Conservation (phyloP, 495 filamentous ascomycete species). For the Podospora comata region DNA sequence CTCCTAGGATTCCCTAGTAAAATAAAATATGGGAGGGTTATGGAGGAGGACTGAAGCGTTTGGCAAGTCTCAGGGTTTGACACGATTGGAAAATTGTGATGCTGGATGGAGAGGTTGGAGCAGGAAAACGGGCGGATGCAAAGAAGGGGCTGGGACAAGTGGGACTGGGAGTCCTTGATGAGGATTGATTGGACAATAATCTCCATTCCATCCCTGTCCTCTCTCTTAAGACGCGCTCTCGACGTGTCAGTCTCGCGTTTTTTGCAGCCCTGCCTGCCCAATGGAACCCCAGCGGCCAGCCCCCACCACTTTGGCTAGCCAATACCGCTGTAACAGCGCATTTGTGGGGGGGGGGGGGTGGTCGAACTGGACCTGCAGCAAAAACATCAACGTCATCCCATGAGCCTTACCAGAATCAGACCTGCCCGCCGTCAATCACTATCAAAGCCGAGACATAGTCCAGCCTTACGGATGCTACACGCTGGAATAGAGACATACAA, state of each 20-base stretch:
- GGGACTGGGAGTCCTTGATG: no score
- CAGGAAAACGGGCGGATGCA: conserved; percentile 14
- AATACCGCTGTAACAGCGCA: conserved; percentile 5
- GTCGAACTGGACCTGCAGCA: background rate
- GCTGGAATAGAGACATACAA: background rate
- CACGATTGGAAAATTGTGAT: background rate
- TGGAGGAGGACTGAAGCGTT: background rate
- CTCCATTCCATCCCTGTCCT: background rate
- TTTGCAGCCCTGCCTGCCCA: background rate
- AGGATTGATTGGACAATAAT: background rate
- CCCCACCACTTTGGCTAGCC: background rate
- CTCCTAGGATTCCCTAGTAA: conserved; percentile 16
- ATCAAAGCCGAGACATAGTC: background rate
- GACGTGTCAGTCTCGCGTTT: background rate
- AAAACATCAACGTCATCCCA: conserved; percentile 9
- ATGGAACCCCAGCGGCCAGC: background rate
- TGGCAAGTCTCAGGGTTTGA: conserved; percentile 1
- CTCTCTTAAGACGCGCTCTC: background rate
- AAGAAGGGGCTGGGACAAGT: conserved; percentile 22
- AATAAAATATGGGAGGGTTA: background rate
- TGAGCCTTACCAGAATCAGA: background rate
- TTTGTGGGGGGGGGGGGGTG: background rate
- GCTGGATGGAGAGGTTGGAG: conserved; percentile 15
- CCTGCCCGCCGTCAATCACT: background rate
- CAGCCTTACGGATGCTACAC: background rate